phyloP scores from a whole-genome alignment of 495 filamentous ascomycete genomes.

The Neurospora cerealis region DNA sequence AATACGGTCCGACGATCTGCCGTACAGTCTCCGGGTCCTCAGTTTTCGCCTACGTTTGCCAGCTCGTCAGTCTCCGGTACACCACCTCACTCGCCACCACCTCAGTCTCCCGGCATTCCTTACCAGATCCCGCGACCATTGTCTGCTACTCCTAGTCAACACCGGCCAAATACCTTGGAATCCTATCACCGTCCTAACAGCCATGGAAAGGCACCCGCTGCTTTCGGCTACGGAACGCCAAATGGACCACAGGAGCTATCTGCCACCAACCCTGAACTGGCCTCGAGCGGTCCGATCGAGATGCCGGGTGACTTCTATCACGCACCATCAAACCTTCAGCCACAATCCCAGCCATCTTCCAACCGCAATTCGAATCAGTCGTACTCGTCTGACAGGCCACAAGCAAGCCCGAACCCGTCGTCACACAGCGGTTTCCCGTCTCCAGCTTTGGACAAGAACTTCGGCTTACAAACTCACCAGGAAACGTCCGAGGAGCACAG shows the following conservation, averaged over 20 bases:
- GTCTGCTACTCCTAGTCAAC: conserved; percentile 14
- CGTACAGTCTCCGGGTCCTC: conserved; percentile 24
- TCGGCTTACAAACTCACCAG: conserved; percentile 25
- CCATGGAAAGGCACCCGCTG: not conserved
- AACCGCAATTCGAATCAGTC: conserved; percentile 24
- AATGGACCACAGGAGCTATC: conserved; percentile 16
- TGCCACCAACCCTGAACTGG: conserved; percentile 1
- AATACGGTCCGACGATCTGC: conserved; percentile 18
- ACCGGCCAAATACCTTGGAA: not conserved
- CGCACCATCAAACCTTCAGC: conserved; percentile 10
- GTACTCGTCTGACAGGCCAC: conserved; percentile 18
- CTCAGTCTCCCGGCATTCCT: conserved; percentile 26
- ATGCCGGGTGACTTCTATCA: conserved; percentile 38
- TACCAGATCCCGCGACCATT: conserved; percentile 33
- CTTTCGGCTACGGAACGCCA: conserved; percentile 5
- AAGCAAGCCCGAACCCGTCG: conserved; percentile 18
- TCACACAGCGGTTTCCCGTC: conserved; percentile 21
- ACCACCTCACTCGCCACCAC: conserved; percentile 14
- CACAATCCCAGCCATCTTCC: not conserved
- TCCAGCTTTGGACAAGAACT: conserved; percentile 25
- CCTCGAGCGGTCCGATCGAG: conserved; percentile 25
- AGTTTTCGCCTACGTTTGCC: conserved; percentile 4
- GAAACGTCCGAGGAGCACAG: conserved; percentile 34
- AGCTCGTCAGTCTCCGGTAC: conserved; percentile 12
- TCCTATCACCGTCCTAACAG: not conserved